A percentile compares a stretch with the other conserved stretches of the same genome.
phyloP scores from a whole-genome alignment of 1,284 basidiomycete genomes.

The Coniferiporia sulphurascens region DNA sequence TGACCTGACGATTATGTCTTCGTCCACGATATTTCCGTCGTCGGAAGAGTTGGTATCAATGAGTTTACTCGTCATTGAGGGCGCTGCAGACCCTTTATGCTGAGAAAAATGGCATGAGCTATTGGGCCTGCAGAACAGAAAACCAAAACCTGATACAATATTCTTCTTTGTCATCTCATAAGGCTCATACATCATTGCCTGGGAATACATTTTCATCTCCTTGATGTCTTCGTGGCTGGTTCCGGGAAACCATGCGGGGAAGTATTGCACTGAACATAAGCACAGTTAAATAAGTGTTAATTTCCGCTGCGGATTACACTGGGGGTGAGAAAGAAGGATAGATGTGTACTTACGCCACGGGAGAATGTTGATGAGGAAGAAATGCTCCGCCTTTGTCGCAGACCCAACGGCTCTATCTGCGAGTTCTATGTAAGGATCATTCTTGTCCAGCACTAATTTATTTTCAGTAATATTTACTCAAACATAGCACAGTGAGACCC shows the following conservation, averaged over 20 bases:
- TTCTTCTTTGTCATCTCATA: background rate
- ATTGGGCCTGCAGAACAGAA: background rate
- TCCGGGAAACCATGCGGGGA: conserved; percentile 22
- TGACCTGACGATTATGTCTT: conserved; percentile 13
- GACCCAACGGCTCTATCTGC: conserved; percentile 14
- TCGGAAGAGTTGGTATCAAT: conserved; percentile 1
- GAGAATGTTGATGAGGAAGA: conserved; percentile 16
- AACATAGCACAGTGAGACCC: too few species aligned
- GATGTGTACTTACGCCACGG: conserved; percentile 7
- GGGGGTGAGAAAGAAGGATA: too few species aligned
- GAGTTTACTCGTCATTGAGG: conserved; percentile 14
- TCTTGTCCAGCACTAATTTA: background rate
- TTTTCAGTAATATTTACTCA: too few species aligned
- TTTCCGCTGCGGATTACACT: too few species aligned
- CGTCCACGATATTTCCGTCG: background rate
- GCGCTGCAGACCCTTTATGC: conserved; percentile 7
- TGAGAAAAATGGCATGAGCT: too few species aligned
- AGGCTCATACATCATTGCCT: conserved; percentile 4
- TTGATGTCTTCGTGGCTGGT: conserved; percentile 10
- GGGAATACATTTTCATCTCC: background rate
- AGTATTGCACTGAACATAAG: conserved; percentile 16
- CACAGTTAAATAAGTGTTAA: too few species aligned
- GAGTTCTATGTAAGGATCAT: conserved; percentile 12
- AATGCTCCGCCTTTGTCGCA: conserved; percentile 12
- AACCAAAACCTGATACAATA: too few species aligned